phyloP scores from a whole-genome alignment of 2,329 filamentous ascomycete species.

The Zymoseptoria brevis region DNA sequence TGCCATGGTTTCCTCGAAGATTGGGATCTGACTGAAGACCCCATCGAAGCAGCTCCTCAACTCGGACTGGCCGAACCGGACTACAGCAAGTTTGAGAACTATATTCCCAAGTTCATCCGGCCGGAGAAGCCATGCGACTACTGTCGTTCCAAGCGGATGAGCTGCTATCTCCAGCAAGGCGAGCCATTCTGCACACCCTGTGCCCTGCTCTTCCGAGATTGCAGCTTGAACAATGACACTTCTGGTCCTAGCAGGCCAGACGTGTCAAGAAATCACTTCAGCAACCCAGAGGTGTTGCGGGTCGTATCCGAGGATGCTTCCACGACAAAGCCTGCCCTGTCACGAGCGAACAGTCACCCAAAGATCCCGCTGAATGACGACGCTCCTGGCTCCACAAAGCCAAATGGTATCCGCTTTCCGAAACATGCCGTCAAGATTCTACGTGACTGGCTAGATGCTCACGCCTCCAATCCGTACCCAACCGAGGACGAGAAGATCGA shows the following conservation, averaged over 20 bases:
- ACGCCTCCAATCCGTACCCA: conserved; percentile 77
- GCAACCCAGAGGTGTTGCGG: conserved; percentile 39
- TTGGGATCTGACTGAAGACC: conserved; percentile 10
- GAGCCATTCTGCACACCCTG: conserved; percentile 40
- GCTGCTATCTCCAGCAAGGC: conserved; percentile 38
- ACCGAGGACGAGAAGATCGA: conserved; percentile 79
- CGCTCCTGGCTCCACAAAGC: conserved; percentile 28
- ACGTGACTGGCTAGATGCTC: conserved; percentile 75
- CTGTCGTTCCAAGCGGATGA: conserved; percentile 39
- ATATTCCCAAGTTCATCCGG: conserved; percentile 41
- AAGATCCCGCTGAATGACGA: conserved; percentile 21
- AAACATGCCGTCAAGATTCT: conserved; percentile 70
- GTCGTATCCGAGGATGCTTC: conserved; percentile 36
- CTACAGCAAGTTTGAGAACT: conserved; percentile 37
- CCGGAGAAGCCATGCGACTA: conserved; percentile 41
- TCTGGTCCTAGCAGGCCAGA: conserved; percentile 31
- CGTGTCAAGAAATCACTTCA: conserved; percentile 28
- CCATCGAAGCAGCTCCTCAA: neutral
- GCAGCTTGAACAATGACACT: conserved; percentile 36
- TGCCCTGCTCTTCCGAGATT: conserved; percentile 41
- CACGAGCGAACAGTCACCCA: conserved; percentile 15
- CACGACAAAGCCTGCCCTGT: conserved; percentile 22
- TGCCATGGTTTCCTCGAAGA: conserved; percentile 15
- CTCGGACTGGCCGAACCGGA: conserved; percentile 20
- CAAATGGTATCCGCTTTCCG: conserved; percentile 65